Percentiles rank a stretch among this genome's conserved stretches.
phyloP scores from a whole-genome alignment of 31 red algal species.

The Asparagopsis taxiformis region DNA sequence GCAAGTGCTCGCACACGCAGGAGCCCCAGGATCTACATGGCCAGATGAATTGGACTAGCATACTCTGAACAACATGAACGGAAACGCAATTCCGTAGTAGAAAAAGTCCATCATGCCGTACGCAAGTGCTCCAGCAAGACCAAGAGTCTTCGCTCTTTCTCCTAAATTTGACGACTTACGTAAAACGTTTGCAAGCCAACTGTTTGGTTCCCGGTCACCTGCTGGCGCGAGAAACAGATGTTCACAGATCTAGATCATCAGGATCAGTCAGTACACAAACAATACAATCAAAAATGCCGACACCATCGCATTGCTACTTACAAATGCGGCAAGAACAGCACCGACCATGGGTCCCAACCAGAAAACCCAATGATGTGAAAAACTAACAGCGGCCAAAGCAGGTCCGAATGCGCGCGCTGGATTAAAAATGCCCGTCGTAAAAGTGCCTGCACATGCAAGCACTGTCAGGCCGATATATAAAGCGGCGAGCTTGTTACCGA shows the following conservation, averaged over 20 bases:
- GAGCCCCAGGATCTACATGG: no score
- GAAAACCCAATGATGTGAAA: slow-evolving; percentile 54
- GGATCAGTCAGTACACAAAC: neutral
- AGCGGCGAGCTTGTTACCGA: slow-evolving; percentile 48
- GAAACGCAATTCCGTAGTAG: slow-evolving; percentile 69
- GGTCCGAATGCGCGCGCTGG: slow-evolving; percentile 67
- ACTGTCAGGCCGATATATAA: slow-evolving; percentile 71
- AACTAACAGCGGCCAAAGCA: slow-evolving; percentile 19
- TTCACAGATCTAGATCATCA: slow-evolving; percentile 35
- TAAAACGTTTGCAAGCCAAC: slow-evolving; percentile 23
- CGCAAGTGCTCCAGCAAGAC: slow-evolving; percentile 64
- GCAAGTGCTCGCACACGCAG: no score
- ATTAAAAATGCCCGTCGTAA: slow-evolving; percentile 46
- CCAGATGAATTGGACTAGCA: no score
- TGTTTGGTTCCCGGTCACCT: slow-evolving; percentile 22
- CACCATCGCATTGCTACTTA: no score
- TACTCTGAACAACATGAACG: slow-evolving; percentile 63
- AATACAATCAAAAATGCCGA: neutral
- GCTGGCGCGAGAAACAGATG: slow-evolving; percentile 72
- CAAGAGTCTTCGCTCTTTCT: slow-evolving; percentile 52
- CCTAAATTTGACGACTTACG: slow-evolving; percentile 17
- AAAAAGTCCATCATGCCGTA: slow-evolving; percentile 85
- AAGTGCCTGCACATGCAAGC: slow-evolving; percentile 46
- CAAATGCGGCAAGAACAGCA: slow-evolving; percentile 39
- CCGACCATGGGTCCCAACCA: slow-evolving; percentile 63